Evolutionary conservation across 202 grass and related monocot genomes (phyloP).

Genomic region (Zizania palustris): DNA sequence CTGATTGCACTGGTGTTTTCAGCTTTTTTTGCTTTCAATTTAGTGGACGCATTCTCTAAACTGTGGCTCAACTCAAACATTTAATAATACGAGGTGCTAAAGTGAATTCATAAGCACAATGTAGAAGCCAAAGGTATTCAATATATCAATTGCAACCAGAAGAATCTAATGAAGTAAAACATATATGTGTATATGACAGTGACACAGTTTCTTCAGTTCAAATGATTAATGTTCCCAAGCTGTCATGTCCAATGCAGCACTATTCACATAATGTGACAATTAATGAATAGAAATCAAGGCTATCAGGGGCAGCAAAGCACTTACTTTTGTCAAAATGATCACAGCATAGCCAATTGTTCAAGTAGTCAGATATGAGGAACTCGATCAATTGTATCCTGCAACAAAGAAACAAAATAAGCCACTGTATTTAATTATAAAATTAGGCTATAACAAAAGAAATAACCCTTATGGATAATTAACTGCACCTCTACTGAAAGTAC

Average conservation of each 20-base stretch:
- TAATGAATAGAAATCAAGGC: conserved; percentile 27
- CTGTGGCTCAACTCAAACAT: neutral
- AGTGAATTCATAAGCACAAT: neutral
- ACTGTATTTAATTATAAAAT: conserved; percentile 9
- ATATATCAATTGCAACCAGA: neutral
- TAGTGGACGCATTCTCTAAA: neutral
- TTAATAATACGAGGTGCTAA: neutral
- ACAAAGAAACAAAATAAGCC: conserved; percentile 23
- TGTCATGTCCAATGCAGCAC: conserved; percentile 11
- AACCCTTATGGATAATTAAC: neutral
- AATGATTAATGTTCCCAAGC: neutral
- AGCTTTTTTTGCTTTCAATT: conserved; percentile 8
- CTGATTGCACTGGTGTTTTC: conserved; percentile 26
- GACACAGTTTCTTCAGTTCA: conserved; percentile 5
- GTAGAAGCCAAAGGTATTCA: conserved; percentile 10
- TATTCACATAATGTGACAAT: conserved; percentile 24
- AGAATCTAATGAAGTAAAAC: conserved; percentile 25
- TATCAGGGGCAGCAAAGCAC: conserved; percentile 35
- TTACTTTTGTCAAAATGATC: conserved; percentile 74
- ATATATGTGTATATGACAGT: conserved; percentile 10
- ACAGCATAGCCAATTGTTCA: conserved; percentile 63
- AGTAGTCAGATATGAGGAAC: conserved; percentile 73
- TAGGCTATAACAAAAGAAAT: neutral
- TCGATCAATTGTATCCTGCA: conserved; percentile 91
- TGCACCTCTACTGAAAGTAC: neutral